A percentile compares a stretch with the other conserved stretches of the same genome.
These are phyloP conservation scores for Starmera dryadoides DNA, from an alignment of 805 yeast genomes.

Conservation along the genomic window DNA sequence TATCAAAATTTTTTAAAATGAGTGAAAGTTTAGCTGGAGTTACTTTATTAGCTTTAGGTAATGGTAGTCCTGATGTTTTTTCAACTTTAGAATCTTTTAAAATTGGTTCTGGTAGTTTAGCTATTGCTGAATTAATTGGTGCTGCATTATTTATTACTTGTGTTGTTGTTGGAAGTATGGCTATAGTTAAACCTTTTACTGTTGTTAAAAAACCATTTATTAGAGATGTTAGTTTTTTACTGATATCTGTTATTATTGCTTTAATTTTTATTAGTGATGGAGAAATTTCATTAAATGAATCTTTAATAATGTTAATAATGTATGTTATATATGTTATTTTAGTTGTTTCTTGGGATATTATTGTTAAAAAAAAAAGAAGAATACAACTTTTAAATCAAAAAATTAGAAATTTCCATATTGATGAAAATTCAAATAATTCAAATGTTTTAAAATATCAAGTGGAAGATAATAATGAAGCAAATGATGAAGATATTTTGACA, in stretches of 20 bases:
- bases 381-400: slow-evolving; percentile 13
- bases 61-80: slow-evolving; percentile 86
- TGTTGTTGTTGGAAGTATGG: slow-evolving; percentile 79
- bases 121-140: slow-evolving; percentile 87
- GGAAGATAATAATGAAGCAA: slow-evolving; percentile 13
- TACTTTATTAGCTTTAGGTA: slow-evolving; percentile 85
- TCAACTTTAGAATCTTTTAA: slow-evolving; percentile 80
- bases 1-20: slow-evolving; percentile 56
- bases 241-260: slow-evolving; percentile 40
- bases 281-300: slow-evolving; percentile 44
- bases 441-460: slow-evolving; percentile 5
- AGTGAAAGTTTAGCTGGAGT: slow-evolving; percentile 82
- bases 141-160: slow-evolving; percentile 81
- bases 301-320: slow-evolving; percentile 45
- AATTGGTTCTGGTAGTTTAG: slow-evolving; percentile 62
- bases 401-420: slow-evolving; percentile 14
- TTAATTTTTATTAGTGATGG: slow-evolving; percentile 53
- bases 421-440: slow-evolving; percentile 3
- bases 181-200: slow-evolving; percentile 59
- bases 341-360: slow-evolving; percentile 27
- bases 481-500: slow-evolving; percentile 15
- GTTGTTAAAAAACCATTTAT: slow-evolving; percentile 31
- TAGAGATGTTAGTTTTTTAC: slow-evolving; percentile 48
- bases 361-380: slow-evolving; percentile 11
- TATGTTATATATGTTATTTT: slow-evolving; percentile 53